A percentile compares a stretch with the other conserved stretches of the same genome.
phyloP scores from a whole-genome alignment of 352 stramenopile species.

The Globisporangium canariense region DNA sequence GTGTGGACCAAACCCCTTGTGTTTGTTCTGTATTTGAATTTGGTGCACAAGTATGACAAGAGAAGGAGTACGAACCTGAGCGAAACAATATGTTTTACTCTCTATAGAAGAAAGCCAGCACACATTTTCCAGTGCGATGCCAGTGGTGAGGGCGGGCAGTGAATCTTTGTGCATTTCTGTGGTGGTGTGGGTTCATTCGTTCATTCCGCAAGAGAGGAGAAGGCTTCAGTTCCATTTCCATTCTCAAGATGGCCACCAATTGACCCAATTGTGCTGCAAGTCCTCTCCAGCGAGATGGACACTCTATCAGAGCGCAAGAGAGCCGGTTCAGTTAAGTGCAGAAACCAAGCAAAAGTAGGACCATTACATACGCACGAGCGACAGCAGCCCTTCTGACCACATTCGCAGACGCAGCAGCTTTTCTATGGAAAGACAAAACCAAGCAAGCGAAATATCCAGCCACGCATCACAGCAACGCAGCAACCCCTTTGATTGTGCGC shows the following conservation, averaged over 20 bases:
- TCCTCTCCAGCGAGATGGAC: constrained; percentile 5
- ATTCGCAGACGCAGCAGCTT: not conserved
- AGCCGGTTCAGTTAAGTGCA: constrained; percentile 5
- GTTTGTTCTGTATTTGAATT: not conserved
- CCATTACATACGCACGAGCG: constrained; percentile 1
- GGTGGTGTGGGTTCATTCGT: too few species aligned
- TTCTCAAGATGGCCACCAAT: not conserved
- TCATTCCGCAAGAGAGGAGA: not conserved
- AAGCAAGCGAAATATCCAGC: not conserved
- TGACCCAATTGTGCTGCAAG: not conserved
- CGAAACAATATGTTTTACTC: too few species aligned
- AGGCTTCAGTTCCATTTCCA: not conserved
- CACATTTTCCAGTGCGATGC: too few species aligned
- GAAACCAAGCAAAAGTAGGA: constrained; percentile 1
- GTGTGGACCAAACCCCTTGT: too few species aligned
- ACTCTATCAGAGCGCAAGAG: not conserved
- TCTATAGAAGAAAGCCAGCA: too few species aligned
- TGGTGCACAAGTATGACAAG: not conserved
- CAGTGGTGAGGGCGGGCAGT: too few species aligned
- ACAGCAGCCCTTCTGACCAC: not conserved
- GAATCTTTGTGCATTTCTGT: too few species aligned
- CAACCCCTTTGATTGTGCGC: not conserved
- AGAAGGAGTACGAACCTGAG: too few species aligned
- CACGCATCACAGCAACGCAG: not conserved
- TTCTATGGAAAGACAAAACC: not conserved